Conservation (phyloP, 257 asterid species). For the Linderniella brevidens region DNA sequence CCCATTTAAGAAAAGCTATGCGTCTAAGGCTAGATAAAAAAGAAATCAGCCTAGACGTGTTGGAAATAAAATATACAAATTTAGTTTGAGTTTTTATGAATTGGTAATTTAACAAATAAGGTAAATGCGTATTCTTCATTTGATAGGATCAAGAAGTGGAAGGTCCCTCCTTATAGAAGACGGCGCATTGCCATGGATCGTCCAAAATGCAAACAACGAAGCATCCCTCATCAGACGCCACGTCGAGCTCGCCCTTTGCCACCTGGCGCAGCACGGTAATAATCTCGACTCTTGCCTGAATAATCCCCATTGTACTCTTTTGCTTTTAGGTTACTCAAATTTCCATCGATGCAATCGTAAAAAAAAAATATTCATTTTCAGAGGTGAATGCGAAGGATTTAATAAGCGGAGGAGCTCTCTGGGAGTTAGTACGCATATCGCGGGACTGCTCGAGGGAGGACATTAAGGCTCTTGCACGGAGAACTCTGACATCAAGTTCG, state of each 20-base stretch:
- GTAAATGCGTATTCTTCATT: no score
- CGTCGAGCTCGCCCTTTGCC: constrained; percentile 95
- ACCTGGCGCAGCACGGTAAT: constrained; percentile 95
- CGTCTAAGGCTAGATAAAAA: no score
- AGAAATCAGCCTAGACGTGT: no score
- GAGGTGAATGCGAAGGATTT: constrained; percentile 83
- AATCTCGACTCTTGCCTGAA: not conserved
- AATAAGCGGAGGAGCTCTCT: constrained; percentile 90
- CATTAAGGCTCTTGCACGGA: constrained; percentile 82
- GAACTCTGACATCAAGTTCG: constrained; percentile 75
- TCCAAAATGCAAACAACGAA: constrained; percentile 89
- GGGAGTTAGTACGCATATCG: constrained; percentile 97
- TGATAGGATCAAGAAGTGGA: constrained; percentile 51
- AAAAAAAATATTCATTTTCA: no score
- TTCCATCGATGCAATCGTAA: no score
- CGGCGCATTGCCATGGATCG: constrained; percentile 91
- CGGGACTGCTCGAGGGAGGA: constrained; percentile 97
- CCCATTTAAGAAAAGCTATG: no score
- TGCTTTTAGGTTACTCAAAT: no score
- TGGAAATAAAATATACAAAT: no score
- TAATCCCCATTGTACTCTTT: no score
- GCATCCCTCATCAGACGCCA: constrained; percentile 93
- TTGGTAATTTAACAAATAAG: no score
- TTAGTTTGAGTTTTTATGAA: no score
- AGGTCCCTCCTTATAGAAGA: constrained; percentile 80